Conservation (phyloP, 2,329 filamentous ascomycete genomes). For the Fusarium mexicanum region DNA sequence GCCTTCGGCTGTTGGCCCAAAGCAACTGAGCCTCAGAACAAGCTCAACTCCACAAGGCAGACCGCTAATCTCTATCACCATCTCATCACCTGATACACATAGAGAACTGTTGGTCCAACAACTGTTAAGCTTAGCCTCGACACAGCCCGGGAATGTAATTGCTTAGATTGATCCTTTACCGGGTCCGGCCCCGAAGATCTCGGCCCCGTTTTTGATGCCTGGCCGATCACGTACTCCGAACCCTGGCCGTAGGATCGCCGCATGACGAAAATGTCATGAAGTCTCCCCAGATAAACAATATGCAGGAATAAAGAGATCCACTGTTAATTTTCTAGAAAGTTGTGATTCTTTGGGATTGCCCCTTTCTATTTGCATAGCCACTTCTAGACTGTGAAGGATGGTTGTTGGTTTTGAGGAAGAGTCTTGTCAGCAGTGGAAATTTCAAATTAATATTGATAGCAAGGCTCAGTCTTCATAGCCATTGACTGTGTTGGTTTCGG, state of each 20-base stretch:
- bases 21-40: slow-evolving; percentile 7
- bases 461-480: not conserved
- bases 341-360: not conserved
- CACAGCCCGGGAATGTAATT: slow-evolving; percentile 16
- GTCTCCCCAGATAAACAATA: not conserved
- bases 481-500: not conserved
- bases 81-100: not conserved
- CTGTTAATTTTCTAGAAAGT: slow-evolving; percentile 4
- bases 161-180: not conserved
- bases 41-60: slow-evolving; percentile 17
- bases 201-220: slow-evolving; percentile 13
- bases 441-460: not conserved
- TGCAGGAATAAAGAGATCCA: not conserved
- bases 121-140: slow-evolving; percentile 17
- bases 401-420: not conserved
- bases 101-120: not conserved
- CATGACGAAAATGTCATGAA: slow-evolving; percentile 7
- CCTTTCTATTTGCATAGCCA: slow-evolving; percentile 9
- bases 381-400: not conserved
- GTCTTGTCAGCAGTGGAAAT: not conserved
- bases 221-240: not conserved
- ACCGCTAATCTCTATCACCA: not conserved
- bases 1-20: not conserved
- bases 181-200: slow-evolving; percentile 11
- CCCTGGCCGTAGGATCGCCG: slow-evolving; percentile 4